Conservation (phyloP, 2,329 filamentous ascomycete genomes). For the Fonsecaea erecta region DNA sequence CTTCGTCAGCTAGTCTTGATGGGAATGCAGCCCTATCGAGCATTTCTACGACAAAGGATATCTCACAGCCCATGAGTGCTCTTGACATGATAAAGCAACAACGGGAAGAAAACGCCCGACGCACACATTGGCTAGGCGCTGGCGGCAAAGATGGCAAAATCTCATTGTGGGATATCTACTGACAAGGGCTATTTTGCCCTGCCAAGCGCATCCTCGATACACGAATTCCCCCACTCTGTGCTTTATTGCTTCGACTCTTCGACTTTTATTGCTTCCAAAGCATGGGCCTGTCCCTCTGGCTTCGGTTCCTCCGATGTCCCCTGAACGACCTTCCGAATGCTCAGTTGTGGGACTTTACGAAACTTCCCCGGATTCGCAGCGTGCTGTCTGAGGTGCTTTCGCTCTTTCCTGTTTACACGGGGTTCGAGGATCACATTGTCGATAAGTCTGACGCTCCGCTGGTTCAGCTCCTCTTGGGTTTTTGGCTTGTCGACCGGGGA, state of each 20-base stretch:
- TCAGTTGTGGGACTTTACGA: conserved; percentile 1
- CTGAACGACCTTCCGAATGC: neutral
- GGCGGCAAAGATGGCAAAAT: conserved; percentile 95
- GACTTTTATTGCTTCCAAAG: neutral
- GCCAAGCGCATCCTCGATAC: neutral
- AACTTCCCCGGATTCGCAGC: neutral
- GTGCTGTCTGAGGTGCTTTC: conserved; percentile 13
- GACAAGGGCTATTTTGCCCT: conserved; percentile 31
- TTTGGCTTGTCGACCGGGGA: conserved; percentile 72
- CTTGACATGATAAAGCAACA: conserved; percentile 64
- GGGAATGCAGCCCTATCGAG: neutral
- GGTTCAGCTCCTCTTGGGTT: conserved; percentile 76
- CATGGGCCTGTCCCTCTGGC: neutral
- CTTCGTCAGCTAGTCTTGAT: neutral
- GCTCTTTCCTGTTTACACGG: neutral
- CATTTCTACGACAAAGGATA: conserved; percentile 19
- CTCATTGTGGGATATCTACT: conserved; percentile 94
- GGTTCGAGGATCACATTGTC: conserved; percentile 81
- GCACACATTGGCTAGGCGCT: conserved; percentile 84
- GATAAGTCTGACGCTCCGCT: conserved; percentile 82
- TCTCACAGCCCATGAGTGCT: conserved; percentile 25
- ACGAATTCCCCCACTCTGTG: neutral
- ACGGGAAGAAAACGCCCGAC: conserved; percentile 66
- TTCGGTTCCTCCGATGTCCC: neutral
- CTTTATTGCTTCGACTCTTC: conserved; percentile 3